These are phyloP conservation scores for Boletus speciosus DNA, from an alignment of 768 basidiomycete species.

Conservation along the genomic window DNA sequence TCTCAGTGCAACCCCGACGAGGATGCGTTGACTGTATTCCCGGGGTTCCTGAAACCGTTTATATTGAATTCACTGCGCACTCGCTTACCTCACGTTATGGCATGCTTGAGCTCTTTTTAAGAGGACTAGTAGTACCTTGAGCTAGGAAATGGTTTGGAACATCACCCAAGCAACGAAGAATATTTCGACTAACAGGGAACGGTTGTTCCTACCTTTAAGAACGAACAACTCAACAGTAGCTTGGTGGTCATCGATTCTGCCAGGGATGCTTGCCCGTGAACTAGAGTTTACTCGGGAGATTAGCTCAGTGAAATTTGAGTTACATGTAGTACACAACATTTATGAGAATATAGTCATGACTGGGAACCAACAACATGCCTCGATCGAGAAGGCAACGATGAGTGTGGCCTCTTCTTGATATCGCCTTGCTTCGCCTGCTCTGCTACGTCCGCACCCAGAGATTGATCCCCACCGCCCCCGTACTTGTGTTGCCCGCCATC, in stretches of 20 bases:
- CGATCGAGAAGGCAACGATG: neutral
- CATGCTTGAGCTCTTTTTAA: too few species aligned
- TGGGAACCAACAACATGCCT: neutral
- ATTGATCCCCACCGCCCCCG: neutral
- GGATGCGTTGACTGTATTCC: too few species aligned
- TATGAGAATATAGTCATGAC: neutral
- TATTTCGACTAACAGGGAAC: too few species aligned
- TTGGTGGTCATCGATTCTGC: too few species aligned
- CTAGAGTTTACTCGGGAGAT: neutral
- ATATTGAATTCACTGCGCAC: too few species aligned
- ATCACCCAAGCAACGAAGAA: too few species aligned
- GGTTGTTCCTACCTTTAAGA: too few species aligned
- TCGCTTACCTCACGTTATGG: too few species aligned
- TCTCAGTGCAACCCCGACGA: too few species aligned
- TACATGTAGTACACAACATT: neutral
- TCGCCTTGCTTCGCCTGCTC: neutral
- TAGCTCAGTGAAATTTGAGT: neutral
- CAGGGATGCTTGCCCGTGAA: neutral
- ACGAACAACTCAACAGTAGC: neutral
- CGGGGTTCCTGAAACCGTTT: too few species aligned
- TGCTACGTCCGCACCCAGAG: neutral
- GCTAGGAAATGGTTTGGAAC: too few species aligned
- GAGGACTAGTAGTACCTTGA: too few species aligned
- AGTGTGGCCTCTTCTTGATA: neutral
- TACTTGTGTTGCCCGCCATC: neutral